Base-by-base conservation (phyloP, 1,284 basidiomycete genomes). In the Abortiporus biennis region DNA sequence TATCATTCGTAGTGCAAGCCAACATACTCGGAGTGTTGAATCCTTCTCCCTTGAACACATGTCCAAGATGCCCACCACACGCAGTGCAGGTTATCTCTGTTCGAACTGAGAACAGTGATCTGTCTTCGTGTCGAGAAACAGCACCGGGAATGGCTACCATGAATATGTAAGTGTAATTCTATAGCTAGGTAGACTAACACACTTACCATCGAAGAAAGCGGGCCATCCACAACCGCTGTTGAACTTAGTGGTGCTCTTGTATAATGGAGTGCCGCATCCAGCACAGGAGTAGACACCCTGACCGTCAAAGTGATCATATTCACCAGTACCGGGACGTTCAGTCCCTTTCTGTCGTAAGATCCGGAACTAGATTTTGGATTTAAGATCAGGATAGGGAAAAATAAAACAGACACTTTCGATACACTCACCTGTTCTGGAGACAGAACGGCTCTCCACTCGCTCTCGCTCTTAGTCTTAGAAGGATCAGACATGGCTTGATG, bases 141-240 rank as follows among this genome's bases (percentile, higher is more conserved):
- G 93, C 90, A 25, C 92, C 93, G 1, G 92, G 93, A 45, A 96
- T 80, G 2, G 91, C 89, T 85, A 46, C 29, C 35, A 31, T 40
- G 6, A 30, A 16, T 16, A 36, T 39, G 24, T 17, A 22, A 21
- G 37, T 38, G 22, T 46, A 16, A 4, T 6, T 27, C 13, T 13
- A 15, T 25, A 21, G 19, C 17, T 13, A 11, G 11, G 37, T 17
- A 38, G 4, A n/a, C 20, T 21, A 36, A 34, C 16, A 3, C 21
- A 53, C 62, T 40, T 44, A 85, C 85, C 85, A 57, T 95, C 92
- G 59, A 87, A 97, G 73, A 94, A 97, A 1, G 92, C 92, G n/a
- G 92, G 93, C 92, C 92, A 97, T 23, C 92, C 93, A 56, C 92
- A 97, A 8, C 92, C 91, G 44, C 87, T 92, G 54, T 88, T 76